phyloP scores from a whole-genome alignment of 768 basidiomycete species.

The Mycena capillaripes region DNA sequence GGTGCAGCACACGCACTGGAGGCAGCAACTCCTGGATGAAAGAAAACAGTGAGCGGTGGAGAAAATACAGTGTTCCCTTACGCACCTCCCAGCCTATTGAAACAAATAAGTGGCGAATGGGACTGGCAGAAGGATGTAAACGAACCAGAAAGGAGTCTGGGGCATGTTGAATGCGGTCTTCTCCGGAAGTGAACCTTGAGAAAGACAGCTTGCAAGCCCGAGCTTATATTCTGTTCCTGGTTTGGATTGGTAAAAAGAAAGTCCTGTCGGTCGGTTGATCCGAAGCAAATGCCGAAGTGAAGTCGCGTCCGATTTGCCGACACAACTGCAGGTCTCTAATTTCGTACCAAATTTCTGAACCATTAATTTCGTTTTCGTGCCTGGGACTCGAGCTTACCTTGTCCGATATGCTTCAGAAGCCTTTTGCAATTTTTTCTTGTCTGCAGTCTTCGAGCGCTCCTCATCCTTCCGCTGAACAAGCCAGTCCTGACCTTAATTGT shows the following conservation, averaged over 20 bases:
- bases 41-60: constrained; percentile 25
- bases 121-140: constrained; percentile 26
- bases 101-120: constrained; percentile 26
- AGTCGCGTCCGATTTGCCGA: not conserved
- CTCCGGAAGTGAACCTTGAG: constrained; percentile 32
- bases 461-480: no score
- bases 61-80: constrained; percentile 24
- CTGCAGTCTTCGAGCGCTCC: no score
- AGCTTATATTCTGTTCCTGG: no score
- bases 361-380: no score
- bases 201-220: constrained; percentile 33
- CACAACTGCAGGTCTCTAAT: no score
- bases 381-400: no score
- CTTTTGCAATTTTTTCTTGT: no score
- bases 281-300: no score
- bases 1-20: constrained; percentile 61
- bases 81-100: constrained; percentile 73
- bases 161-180: constrained; percentile 37
- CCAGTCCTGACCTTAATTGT: no score
- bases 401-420: no score
- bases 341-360: no score
- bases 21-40: constrained; percentile 67
- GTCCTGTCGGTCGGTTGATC: not conserved
- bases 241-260: not conserved
- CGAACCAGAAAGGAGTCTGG: constrained; percentile 64